These are phyloP conservation scores for Sclerotinia glacialis DNA, from an alignment of 2,329 filamentous ascomycete species.

Conservation along the genomic window DNA sequence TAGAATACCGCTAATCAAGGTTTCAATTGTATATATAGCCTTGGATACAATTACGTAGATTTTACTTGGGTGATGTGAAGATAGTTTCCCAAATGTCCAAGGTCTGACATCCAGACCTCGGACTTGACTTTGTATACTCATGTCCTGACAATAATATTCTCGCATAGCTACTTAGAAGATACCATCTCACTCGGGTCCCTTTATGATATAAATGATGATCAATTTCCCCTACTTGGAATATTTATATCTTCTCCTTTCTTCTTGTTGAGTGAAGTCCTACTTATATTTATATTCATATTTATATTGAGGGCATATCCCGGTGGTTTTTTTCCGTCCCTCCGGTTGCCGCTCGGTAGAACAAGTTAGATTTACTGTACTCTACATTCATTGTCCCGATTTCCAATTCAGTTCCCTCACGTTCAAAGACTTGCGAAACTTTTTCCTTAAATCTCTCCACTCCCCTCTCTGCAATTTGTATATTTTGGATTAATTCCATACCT, in stretches of 20 bases:
- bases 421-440: constrained; percentile 11
- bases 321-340: constrained; percentile 17
- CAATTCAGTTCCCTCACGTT: not conserved
- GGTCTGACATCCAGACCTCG: not conserved
- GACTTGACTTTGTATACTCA: not conserved
- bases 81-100: not conserved
- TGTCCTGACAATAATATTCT: too few relatives aligned
- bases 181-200: constrained; percentile 10
- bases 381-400: not conserved
- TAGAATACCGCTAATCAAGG: not conserved
- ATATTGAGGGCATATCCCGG: constrained; percentile 19
- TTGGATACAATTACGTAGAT: not conserved
- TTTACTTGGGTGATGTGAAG: not conserved
- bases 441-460: not conserved
- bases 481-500: constrained; percentile 28
- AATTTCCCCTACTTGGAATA: not conserved
- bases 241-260: constrained; percentile 6
- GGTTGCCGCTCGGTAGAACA: constrained; percentile 17
- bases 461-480: constrained; percentile 12
- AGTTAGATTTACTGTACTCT: constrained; percentile 3
- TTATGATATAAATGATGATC: constrained; percentile 1
- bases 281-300: too few relatives aligned
- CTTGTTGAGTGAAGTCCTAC: not conserved
- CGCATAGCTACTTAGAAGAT: not conserved
- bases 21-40: not conserved